Evolutionary conservation across 2,329 filamentous ascomycete genomes (phyloP).

Genomic region (Colletotrichum coccodes): DNA sequence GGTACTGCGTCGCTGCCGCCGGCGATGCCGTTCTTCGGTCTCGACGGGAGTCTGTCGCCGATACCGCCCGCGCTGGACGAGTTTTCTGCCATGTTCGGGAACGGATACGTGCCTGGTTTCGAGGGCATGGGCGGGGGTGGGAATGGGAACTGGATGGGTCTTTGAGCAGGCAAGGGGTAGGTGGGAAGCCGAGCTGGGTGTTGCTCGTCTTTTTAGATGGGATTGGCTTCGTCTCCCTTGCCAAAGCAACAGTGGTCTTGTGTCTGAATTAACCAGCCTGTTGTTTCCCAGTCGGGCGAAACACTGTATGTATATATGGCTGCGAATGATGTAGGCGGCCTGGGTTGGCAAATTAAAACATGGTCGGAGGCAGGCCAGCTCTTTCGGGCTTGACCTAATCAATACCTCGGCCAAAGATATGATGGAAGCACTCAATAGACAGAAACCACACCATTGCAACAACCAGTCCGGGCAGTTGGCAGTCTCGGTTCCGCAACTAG

Average conservation of each 20-base stretch:
- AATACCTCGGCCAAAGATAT: not conserved
- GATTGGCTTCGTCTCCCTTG: not conserved
- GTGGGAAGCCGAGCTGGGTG: not conserved
- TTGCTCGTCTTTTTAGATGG: too few species aligned
- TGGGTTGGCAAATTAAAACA: not conserved
- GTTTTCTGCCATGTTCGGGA: slow-evolving; percentile 38
- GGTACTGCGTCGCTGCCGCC: slow-evolving; percentile 39
- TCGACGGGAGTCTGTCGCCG: slow-evolving; percentile 48
- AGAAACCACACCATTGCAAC: not conserved
- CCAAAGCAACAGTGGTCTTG: not conserved
- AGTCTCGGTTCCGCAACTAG: not conserved
- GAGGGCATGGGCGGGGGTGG: slow-evolving; percentile 22
- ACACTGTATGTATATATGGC: not conserved
- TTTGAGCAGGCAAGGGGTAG: not conserved
- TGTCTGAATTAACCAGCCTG: not conserved
- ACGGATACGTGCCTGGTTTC: slow-evolving; percentile 21
- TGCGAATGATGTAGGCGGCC: too few species aligned
- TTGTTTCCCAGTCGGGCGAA: not conserved
- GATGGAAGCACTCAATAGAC: not conserved
- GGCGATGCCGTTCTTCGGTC: slow-evolving; percentile 46
- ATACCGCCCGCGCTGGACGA: slow-evolving; percentile 51
- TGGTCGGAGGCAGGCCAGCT: not conserved
- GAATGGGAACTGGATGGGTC: slow-evolving; percentile 27
- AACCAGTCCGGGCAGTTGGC: not conserved
- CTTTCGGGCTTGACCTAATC: not conserved